Evolutionary conservation across 1,284 basidiomycete species (phyloP).

Genomic region (Tremellales sp.): DNA sequence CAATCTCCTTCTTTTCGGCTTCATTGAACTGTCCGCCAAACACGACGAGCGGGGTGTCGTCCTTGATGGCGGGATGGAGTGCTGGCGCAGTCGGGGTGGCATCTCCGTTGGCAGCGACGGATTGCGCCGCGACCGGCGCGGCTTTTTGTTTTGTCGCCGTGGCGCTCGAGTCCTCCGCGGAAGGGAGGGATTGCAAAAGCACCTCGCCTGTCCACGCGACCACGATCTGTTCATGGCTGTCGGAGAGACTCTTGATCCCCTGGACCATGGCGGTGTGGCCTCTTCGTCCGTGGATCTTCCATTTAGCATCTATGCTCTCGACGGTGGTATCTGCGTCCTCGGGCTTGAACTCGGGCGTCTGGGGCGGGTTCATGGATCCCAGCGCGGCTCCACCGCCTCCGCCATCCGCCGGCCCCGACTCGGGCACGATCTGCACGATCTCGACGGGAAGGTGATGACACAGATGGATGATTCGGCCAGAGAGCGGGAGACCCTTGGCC

Average conservation of each 20-base stretch:
- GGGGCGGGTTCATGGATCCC: slow-evolving; percentile 35
- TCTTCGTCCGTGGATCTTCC: slow-evolving; percentile 75
- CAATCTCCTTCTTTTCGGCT: slow-evolving; percentile 61
- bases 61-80: slow-evolving; percentile 9
- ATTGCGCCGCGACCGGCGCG: too few species aligned
- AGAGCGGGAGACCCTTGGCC: slow-evolving; percentile 64
- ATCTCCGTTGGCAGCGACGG: too few species aligned
- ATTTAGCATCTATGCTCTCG: slow-evolving; percentile 50
- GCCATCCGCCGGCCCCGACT: slow-evolving; percentile 21
- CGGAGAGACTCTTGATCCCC: slow-evolving; percentile 78
- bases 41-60: slow-evolving; percentile 48
- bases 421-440: slow-evolving; percentile 39
- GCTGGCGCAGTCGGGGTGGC: neutral
- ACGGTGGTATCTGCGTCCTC: slow-evolving; percentile 35
- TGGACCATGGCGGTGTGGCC: slow-evolving; percentile 95
- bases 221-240: slow-evolving; percentile 82
- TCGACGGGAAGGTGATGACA: slow-evolving; percentile 53
- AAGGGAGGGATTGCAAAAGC: slow-evolving; percentile 31
- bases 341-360: slow-evolving; percentile 48
- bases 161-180: too few species aligned
- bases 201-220: slow-evolving; percentile 94
- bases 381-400: slow-evolving; percentile 12
- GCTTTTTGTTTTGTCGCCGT: too few species aligned
- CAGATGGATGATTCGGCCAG: slow-evolving; percentile 81
- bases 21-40: slow-evolving; percentile 56